These are phyloP conservation scores for Calonectria honghensis DNA, from an alignment of 2,329 filamentous ascomycete genomes.

Conservation along the genomic window DNA sequence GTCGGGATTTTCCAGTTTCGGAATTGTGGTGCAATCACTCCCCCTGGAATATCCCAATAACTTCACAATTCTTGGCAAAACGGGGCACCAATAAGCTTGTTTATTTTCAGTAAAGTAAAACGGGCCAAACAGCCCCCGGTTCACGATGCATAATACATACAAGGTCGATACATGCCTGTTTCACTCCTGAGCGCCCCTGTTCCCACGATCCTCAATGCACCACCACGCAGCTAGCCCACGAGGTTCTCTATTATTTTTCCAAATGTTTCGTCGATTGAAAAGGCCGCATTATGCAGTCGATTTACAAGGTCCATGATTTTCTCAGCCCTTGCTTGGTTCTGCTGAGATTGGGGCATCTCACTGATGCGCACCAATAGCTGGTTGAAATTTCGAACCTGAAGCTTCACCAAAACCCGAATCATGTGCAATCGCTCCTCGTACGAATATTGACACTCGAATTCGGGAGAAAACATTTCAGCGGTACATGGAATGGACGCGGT, in stretches of 20 bases:
- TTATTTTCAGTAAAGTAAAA: background rate
- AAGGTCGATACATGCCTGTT: background rate
- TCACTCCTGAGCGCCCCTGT: background rate
- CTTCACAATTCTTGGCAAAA: background rate
- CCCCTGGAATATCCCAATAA: background rate
- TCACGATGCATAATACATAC: background rate
- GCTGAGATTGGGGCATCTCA: conserved; percentile 35
- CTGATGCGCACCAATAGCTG: conserved; percentile 48
- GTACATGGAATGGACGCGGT: conserved; percentile 46
- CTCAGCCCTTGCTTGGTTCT: conserved; percentile 30
- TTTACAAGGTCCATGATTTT: conserved; percentile 33
- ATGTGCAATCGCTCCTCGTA: conserved; percentile 57
- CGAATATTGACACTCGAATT: conserved; percentile 53
- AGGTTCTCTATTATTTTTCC: conserved; percentile 34
- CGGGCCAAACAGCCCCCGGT: background rate
- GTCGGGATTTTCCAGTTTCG: conserved; percentile 1
- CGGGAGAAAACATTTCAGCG: conserved; percentile 52
- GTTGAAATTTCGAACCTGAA: conserved; percentile 54
- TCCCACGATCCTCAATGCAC: background rate
- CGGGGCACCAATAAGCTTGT: background rate
- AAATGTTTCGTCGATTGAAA: conserved; percentile 38
- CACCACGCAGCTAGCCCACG: background rate
- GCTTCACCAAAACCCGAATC: conserved; percentile 51
- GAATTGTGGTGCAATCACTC: background rate
- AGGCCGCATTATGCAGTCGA: conserved; percentile 24